Percentiles rank a stretch among this genome's conserved stretches.
phyloP scores from a whole-genome alignment of 1,139 yeast genomes.

The Pichia sp. region DNA sequence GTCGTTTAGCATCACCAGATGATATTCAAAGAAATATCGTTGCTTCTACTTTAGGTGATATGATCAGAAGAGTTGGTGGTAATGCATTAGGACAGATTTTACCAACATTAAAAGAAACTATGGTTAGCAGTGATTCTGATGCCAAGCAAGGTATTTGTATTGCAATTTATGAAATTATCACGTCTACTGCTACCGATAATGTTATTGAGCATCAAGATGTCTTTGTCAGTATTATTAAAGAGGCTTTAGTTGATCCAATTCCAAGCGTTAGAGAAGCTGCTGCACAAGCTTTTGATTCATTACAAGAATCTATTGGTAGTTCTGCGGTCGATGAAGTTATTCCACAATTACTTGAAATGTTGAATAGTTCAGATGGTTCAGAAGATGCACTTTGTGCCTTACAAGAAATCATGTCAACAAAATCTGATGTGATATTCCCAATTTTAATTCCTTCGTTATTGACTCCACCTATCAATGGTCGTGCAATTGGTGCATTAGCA shows the following conservation, averaged over 20 bases:
- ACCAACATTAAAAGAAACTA: conserved; percentile 73
- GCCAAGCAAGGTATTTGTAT: conserved; percentile 95
- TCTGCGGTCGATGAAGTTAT: conserved; percentile 81
- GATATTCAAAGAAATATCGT: conserved; percentile 79
- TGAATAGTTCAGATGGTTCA: conserved; percentile 55
- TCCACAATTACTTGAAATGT: conserved; percentile 71
- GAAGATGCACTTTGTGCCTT: conserved; percentile 82
- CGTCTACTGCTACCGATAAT: conserved; percentile 61
- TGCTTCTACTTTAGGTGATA: conserved; percentile 90
- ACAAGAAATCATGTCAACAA: conserved; percentile 86
- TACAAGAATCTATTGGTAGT: conserved; percentile 78
- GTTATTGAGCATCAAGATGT: conserved; percentile 59
- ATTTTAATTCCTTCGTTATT: conserved; percentile 81
- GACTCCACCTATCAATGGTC: conserved; percentile 79
- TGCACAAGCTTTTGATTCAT: conserved; percentile 81
- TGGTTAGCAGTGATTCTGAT: conserved; percentile 59
- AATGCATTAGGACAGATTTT: conserved; percentile 77
- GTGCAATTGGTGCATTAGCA: conserved; percentile 82
- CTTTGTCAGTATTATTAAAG: conserved; percentile 69
- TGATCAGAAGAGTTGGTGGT: conserved; percentile 92
- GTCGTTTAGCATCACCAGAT: conserved; percentile 74
- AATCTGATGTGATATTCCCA: conserved; percentile 90
- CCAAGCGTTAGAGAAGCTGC: conserved; percentile 82
- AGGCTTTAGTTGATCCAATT: conserved; percentile 70
- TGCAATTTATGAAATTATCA: conserved; percentile 80